Conservation (phyloP, 768 basidiomycete genomes). For the Podaxis pistillaris region DNA sequence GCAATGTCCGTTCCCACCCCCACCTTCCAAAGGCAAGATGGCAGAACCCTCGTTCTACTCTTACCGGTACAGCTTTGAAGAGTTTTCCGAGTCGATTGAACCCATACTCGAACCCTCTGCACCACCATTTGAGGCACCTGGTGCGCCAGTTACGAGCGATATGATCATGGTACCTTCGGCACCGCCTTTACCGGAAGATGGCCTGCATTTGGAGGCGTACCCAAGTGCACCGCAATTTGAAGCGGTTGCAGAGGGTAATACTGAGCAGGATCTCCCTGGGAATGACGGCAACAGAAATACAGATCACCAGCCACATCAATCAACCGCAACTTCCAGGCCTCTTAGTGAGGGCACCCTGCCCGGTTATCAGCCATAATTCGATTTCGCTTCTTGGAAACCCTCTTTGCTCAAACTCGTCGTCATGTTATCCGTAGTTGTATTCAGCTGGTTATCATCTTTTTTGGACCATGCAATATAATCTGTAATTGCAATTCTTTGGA, state of each 20-base stretch:
- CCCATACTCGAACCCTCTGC: conserved; percentile 40
- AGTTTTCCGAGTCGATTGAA: conserved; percentile 28
- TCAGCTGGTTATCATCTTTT: not conserved
- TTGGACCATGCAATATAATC: not conserved
- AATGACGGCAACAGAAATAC: not conserved
- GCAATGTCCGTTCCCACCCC: conserved; percentile 39
- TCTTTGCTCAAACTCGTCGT: not conserved
- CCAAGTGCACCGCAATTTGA: conserved; percentile 13
- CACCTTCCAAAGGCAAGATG: conserved; percentile 43
- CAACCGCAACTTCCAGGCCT: not conserved
- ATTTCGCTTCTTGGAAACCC: conserved; percentile 1
- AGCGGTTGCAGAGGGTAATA: conserved; percentile 11
- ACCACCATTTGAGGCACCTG: conserved; percentile 45
- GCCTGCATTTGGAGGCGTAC: conserved; percentile 15
- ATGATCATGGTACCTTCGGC: conserved; percentile 45
- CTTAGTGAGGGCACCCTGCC: conserved; percentile 17
- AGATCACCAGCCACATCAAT: not conserved
- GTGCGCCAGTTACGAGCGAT: conserved; percentile 30
- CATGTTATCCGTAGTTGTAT: not conserved
- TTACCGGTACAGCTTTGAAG: conserved; percentile 41
- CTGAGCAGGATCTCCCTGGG: conserved; percentile 15
- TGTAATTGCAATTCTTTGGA: not conserved
- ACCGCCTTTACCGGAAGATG: conserved; percentile 34
- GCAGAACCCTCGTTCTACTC: conserved; percentile 38
- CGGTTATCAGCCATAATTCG: conserved; percentile 26